These are phyloP conservation scores for Fusarium secorum DNA, from an alignment of 2,329 filamentous ascomycete species.

Conservation along the genomic window DNA sequence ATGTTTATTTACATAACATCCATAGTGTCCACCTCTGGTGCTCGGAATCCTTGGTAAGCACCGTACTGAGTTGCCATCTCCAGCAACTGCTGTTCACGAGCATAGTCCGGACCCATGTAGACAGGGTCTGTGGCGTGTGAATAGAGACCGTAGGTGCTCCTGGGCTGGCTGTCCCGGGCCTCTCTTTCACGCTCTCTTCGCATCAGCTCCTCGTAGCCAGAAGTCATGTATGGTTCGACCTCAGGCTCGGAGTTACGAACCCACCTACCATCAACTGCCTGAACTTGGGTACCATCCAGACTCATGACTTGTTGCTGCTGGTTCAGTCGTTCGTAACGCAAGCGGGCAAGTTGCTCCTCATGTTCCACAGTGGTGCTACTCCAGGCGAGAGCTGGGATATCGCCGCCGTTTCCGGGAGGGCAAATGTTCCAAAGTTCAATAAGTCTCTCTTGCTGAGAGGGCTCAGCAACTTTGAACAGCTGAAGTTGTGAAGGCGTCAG, in stretches of 20 bases:
- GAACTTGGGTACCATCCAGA: slow-evolving; percentile 62
- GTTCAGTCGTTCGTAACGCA: slow-evolving; percentile 63
- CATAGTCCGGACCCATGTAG: slow-evolving; percentile 61
- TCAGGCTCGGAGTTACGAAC: slow-evolving; percentile 50
- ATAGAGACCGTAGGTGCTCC: slow-evolving; percentile 59
- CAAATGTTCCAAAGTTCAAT: slow-evolving; percentile 87
- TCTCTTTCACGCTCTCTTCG: slow-evolving; percentile 66
- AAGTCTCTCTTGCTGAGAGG: slow-evolving; percentile 75
- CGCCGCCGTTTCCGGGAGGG: slow-evolving; percentile 67
- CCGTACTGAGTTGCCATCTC: slow-evolving; percentile 76
- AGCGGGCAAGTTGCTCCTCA: slow-evolving; percentile 65
- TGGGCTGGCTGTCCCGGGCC: slow-evolving; percentile 45
- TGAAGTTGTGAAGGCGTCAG: slow-evolving; percentile 79
- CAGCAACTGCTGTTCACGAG: slow-evolving; percentile 59
- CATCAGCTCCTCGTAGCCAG: slow-evolving; percentile 78
- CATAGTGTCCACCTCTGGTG: slow-evolving; percentile 59
- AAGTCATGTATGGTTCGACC: slow-evolving; percentile 84
- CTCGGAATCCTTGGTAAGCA: slow-evolving; percentile 60
- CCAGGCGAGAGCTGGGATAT: slow-evolving; percentile 63
- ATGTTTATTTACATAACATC: slow-evolving; percentile 50
- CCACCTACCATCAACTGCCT: slow-evolving; percentile 64
- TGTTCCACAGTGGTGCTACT: slow-evolving; percentile 62
- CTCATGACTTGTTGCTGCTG: slow-evolving; percentile 57
- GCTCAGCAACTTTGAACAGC: slow-evolving; percentile 79
- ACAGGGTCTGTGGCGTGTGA: slow-evolving; percentile 71